A percentile compares a stretch with the other conserved stretches of the same genome.
phyloP scores from a whole-genome alignment of 495 filamentous ascomycete species.

The Hypoxylon rickii region DNA sequence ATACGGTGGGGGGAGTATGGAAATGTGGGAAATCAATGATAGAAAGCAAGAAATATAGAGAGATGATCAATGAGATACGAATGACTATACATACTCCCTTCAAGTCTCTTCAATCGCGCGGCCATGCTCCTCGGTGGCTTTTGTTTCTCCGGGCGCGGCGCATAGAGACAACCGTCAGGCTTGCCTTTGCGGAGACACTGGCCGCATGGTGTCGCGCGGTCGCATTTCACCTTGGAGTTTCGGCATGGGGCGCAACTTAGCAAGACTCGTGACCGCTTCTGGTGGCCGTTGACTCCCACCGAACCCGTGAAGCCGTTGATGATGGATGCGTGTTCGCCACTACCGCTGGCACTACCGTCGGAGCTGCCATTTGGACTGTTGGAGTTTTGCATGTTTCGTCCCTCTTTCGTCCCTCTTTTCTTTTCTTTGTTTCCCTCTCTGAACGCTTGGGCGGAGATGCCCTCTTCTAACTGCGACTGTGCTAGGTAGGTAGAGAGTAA shows the following conservation, averaged over 20 bases:
- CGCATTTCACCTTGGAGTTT: conserved; percentile 50
- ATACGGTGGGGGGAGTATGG: too few relatives aligned
- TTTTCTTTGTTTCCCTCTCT: not conserved
- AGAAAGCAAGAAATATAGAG: not conserved
- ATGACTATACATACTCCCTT: conserved; percentile 45
- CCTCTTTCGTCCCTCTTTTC: too few relatives aligned
- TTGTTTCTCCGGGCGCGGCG: conserved; percentile 45
- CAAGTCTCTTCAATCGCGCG: conserved; percentile 56
- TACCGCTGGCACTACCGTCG: not conserved
- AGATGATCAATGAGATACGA: too few relatives aligned
- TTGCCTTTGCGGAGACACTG: conserved; percentile 54
- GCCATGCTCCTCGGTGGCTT: conserved; percentile 51
- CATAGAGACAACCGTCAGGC: conserved; percentile 50
- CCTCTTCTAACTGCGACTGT: too few relatives aligned
- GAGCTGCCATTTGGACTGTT: not conserved
- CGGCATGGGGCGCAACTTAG: conserved; percentile 50
- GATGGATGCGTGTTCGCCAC: not conserved
- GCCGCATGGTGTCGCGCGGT: conserved; percentile 38
- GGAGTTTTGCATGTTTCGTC: conserved; percentile 12
- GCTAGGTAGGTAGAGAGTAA: too few relatives aligned
- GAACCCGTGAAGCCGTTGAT: not conserved
- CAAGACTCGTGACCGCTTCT: conserved; percentile 46
- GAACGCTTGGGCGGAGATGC: too few relatives aligned
- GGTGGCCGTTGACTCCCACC: conserved; percentile 6
- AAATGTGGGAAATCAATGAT: not conserved